Evolutionary conservation across 2,329 filamentous ascomycete species (phyloP).

Genomic region (Apiospora aurea): DNA sequence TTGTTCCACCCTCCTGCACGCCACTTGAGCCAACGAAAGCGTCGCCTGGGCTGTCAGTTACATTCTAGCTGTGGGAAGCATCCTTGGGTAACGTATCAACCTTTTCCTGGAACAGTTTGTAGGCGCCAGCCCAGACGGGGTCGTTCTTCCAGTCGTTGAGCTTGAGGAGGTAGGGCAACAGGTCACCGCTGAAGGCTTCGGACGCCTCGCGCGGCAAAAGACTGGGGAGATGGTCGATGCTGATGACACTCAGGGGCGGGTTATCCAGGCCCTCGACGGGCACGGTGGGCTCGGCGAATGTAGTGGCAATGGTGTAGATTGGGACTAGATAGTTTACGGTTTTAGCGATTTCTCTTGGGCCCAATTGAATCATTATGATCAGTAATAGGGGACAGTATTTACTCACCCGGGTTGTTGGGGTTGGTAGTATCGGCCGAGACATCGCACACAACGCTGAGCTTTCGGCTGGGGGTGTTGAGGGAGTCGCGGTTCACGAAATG

Average conservation of each 20-base stretch:
- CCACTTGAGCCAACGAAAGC: background rate
- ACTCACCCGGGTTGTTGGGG: constrained; percentile 62
- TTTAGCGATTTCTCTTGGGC: constrained; percentile 22
- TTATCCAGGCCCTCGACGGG: constrained; percentile 68
- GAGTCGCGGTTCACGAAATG: constrained; percentile 79
- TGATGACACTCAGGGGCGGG: constrained; percentile 78
- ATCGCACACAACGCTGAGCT: constrained; percentile 81
- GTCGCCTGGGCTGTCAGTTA: constrained; percentile 19
- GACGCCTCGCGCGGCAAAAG: constrained; percentile 86
- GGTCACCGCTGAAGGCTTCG: constrained; percentile 80
- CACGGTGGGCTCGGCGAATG: constrained; percentile 88
- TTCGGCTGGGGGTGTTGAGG: constrained; percentile 72
- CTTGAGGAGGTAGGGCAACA: constrained; percentile 79
- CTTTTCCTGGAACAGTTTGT: constrained; percentile 86
- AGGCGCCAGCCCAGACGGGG: constrained; percentile 83
- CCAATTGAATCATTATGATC: constrained; percentile 28
- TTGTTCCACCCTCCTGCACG: constrained; percentile 8
- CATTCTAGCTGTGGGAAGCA: constrained; percentile 26
- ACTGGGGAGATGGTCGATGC: constrained; percentile 84
- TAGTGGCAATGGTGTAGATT: constrained; percentile 84
- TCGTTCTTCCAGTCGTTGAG: constrained; percentile 77
- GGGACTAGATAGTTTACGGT: constrained; percentile 58
- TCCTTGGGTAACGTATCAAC: constrained; percentile 70
- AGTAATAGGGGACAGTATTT: background rate
- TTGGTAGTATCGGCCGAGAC: constrained; percentile 79